A percentile compares a stretch with the other conserved stretches of the same genome.
Evolutionary conservation across 1,284 basidiomycete genomes (phyloP).

Genomic region (Melampsora americana): DNA sequence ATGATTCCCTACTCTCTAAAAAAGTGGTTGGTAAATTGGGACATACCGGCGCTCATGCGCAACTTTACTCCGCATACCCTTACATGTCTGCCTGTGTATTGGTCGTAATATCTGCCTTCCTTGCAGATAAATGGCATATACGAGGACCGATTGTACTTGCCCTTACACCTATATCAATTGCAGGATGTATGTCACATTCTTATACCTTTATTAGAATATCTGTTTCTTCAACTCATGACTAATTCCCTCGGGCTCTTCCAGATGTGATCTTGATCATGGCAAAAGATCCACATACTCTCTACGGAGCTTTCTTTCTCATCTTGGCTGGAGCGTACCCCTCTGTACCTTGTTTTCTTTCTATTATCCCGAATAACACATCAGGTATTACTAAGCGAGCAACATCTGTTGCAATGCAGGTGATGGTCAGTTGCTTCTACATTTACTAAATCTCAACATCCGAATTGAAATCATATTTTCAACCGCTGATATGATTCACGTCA

Average conservation of each 20-base stretch:
- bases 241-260: neutral
- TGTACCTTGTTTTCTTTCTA: conserved; percentile 48
- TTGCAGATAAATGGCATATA: conserved; percentile 47
- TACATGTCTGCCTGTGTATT: conserved; percentile 49
- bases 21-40: conserved; percentile 33
- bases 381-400: conserved; percentile 49
- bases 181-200: conserved; percentile 47
- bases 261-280: conserved; percentile 24
- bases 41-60: conserved; percentile 45
- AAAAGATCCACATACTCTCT: conserved; percentile 44
- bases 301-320: conserved; percentile 50
- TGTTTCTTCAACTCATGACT: no score
- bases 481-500: neutral
- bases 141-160: conserved; percentile 48
- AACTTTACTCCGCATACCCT: conserved; percentile 49
- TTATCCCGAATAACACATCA: conserved; percentile 49
- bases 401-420: conserved; percentile 48
- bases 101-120: conserved; percentile 47
- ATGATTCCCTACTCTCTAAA: neutral
- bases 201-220: neutral
- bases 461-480: no score
- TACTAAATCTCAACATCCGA: no score
- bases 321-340: conserved; percentile 49
- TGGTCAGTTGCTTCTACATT: conserved; percentile 39
- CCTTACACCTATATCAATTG: conserved; percentile 48